Base-by-base conservation (phyloP, 2,329 filamentous ascomycete species). In the Fusarium odoratissimum region DNA sequence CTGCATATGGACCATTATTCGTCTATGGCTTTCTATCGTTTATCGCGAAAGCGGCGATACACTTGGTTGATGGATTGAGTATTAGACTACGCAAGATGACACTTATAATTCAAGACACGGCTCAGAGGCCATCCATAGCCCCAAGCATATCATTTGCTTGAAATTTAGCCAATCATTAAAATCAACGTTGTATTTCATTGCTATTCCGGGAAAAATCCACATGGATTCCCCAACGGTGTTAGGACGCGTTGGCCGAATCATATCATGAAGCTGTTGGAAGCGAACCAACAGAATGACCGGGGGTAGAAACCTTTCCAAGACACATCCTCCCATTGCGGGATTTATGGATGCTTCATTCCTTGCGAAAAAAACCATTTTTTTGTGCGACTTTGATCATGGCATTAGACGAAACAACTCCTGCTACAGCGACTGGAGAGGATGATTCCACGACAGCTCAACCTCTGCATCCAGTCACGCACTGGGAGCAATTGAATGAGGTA, bases 401-500 rank as follows among this genome's bases (percentile, higher is more conserved):
- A 21, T 4, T 13, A 7, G 38, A 33, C 23, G 45, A 60, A 40
- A 13, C 21, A 40, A 17, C 21, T 23, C 25, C 13, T 9, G 3
- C 11, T 9, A 17, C 31, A 21, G 35, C 8, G 14, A 25, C 23
- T 19, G 19, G 17, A 23, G 35, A 41, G 11, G 33, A 65, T 19
- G 4, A 17, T 14, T 21, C 48, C 2, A n/a, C 35, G 10, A 33
- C 37, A 7, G 19, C 37, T 49, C 57, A 56, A 25, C 41, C 46
- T 11, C 37, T 65, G 30, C 62, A 55, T 21, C 25, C 61, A 19
- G 45, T 45, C 7, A 25, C 30, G 17, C 61, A 64, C 30, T 64
- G 61, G 61, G 61, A 64, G 30, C 55, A 64, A 38, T 11, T 64
- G 6, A 60, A 48, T 3, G 61, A 48, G 17, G 55, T 60, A 60